Evolutionary conservation across 2,329 filamentous ascomycete species (phyloP), one percentile per base, ranked within the genome.

Genomic region (Venturiaceae sp.): DNA sequence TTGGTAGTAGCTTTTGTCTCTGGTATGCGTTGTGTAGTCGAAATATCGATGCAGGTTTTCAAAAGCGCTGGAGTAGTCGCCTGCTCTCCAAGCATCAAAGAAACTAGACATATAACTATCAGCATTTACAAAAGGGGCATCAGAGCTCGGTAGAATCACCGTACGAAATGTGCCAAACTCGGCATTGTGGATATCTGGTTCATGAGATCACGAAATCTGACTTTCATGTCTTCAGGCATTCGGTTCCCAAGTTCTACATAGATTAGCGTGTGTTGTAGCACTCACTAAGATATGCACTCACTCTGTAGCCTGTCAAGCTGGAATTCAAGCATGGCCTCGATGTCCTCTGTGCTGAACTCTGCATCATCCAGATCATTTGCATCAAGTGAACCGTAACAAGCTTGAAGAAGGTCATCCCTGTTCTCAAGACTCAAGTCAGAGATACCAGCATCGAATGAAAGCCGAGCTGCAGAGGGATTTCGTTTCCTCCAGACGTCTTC

Each of bases 11-110:
- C 88, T 82, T 26, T 88, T 85, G 66, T 95, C 88, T 61, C 85
- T 79, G 64, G 85, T 88, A 66, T 94, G 88, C 83, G 95, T 91
- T 1, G 92, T 94, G 71, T 96, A 96, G 71, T 99, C 94, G 66
- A 96, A 99, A 71, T 96, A 99, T 55, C 90, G 86, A 70, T 97
- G 92, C 21, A 99, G 79, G 64, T 86, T 86, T 66, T 99, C 92
- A 68, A 96, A 94, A 0, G 94, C 88, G 0, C 88, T 90, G 13
- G 88, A 85, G 66, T 92, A 95, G 71, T 97, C 91, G 4, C 92
- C 92, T 3, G 90, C 85, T 69, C 87, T 83, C 92, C 92, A 97
- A 0, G 91, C 84, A 70, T 99, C 92, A 14, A 96, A 84, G 67
- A 95, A 97, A 64, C 86, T 90, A 30, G 11, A 57, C 14, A 33